These are phyloP conservation scores for Henckelia pumila DNA, from an alignment of 257 asterid species.

Conservation along the genomic window DNA sequence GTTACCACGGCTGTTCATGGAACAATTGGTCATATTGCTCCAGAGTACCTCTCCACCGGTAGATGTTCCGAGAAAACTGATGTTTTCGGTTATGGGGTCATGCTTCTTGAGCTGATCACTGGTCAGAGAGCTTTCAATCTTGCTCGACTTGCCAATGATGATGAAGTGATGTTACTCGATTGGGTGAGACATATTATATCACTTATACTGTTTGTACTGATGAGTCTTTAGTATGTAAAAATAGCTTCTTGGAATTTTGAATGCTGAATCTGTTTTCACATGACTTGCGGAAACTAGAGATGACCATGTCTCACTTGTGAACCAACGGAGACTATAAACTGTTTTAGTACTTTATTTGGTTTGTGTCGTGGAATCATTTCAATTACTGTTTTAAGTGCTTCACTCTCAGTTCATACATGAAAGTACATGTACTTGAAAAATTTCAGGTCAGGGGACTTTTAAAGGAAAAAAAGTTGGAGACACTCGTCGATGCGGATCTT, in stretches of 20 bases:
- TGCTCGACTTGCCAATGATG: conserved; percentile 90
- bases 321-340: conserved; percentile 23
- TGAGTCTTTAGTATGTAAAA: too few relatives aligned
- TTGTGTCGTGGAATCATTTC: background rate
- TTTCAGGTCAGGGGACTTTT: conserved; percentile 39
- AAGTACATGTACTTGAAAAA: too few relatives aligned
- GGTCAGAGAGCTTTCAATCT: conserved; percentile 92
- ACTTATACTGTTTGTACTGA: background rate
- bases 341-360: conserved; percentile 24
- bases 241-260: background rate
- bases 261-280: background rate
- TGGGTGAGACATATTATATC: conserved; percentile 57
- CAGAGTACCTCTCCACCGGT: conserved; percentile 80
- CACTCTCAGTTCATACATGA: background rate
- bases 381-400: background rate
- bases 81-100: conserved; percentile 88
- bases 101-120: conserved; percentile 95
- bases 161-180: conserved; percentile 87
- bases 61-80: conserved; percentile 90
- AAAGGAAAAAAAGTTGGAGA: conserved; percentile 38
- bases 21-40: conserved; percentile 82
- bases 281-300: background rate
- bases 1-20: conserved; percentile 91
- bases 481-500: conserved; percentile 43
- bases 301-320: too few relatives aligned